Evolutionary conservation across 306 rosid genomes (phyloP).

Genomic region (Ormosia emarginata): DNA sequence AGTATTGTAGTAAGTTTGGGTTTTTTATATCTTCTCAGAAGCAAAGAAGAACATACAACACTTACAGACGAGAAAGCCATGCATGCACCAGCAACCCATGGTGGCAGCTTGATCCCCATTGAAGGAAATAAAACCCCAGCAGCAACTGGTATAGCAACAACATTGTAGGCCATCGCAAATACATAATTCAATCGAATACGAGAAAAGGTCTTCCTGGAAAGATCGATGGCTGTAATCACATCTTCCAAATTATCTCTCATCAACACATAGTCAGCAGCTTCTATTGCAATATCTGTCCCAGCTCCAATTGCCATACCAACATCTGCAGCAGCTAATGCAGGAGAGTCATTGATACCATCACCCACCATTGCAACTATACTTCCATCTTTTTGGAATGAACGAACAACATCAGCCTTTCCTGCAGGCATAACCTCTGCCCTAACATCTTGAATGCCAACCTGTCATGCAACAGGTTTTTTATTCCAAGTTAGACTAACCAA

Average conservation of each 20-base stretch:
- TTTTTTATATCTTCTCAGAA: constrained; percentile 69
- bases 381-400: constrained; percentile 70
- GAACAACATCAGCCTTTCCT: constrained; percentile 81
- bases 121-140: constrained; percentile 75
- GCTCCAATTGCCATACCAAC: constrained; percentile 92
- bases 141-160: constrained; percentile 76
- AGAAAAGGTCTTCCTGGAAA: constrained; percentile 70
- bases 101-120: constrained; percentile 64
- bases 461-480: constrained; percentile 16
- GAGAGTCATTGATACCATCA: constrained; percentile 91
- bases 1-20: constrained; percentile 82
- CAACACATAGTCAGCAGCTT: constrained; percentile 86
- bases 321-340: constrained; percentile 85
- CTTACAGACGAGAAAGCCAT: constrained; percentile 89
- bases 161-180: constrained; percentile 91
- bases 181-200: constrained; percentile 75
- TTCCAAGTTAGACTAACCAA: background rate
- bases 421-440: constrained; percentile 93
- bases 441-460: constrained; percentile 85
- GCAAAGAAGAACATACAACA: constrained; percentile 82
- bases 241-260: constrained; percentile 89
- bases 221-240: constrained; percentile 86
- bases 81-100: constrained; percentile 94
- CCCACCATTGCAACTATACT: constrained; percentile 89
- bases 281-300: constrained; percentile 89